Percentiles rank a stretch among this genome's conserved stretches.
Conservation (phyloP, 225 moss, liverwort and hornwort genomes). For the Polytrichum formosum region DNA sequence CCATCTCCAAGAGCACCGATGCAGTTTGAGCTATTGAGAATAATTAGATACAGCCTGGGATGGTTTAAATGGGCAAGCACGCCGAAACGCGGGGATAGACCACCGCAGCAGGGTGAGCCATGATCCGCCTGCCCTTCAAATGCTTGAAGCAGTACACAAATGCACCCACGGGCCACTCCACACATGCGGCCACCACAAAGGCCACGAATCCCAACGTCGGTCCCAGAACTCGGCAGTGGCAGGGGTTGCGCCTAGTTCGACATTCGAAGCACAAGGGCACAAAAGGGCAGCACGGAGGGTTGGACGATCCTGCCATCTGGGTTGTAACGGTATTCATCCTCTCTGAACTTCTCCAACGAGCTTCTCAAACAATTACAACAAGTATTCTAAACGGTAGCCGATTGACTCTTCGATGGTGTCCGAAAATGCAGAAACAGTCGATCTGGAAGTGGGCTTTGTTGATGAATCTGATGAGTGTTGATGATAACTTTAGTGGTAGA, state of each 20-base stretch:
- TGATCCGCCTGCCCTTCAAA: constrained; percentile 61
- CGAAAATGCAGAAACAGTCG: no score
- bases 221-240: constrained; percentile 61
- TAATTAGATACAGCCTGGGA: no score
- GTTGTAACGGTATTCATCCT: constrained; percentile 21
- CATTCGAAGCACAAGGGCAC: constrained; percentile 63
- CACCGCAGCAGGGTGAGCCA: constrained; percentile 61
- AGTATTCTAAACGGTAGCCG: no score
- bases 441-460: no score
- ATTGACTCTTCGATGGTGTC: no score
- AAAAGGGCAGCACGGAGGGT: constrained; percentile 45
- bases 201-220: constrained; percentile 73
- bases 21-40: no score
- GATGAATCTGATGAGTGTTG: no score
- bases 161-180: constrained; percentile 73
- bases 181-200: constrained; percentile 45
- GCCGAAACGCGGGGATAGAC: constrained; percentile 59
- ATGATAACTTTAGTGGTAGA: no score
- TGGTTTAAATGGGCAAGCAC: constrained; percentile 45
- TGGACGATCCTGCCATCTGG: constrained; percentile 18
- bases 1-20: no score
- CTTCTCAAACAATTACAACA: no score
- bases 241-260: constrained; percentile 51
- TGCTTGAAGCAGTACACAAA: constrained; percentile 61
- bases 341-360: not conserved